Percentiles rank a stretch among this genome's conserved stretches.
phyloP scores from a whole-genome alignment of 148 eudicot species.

The Suaeda aralocaspica region DNA sequence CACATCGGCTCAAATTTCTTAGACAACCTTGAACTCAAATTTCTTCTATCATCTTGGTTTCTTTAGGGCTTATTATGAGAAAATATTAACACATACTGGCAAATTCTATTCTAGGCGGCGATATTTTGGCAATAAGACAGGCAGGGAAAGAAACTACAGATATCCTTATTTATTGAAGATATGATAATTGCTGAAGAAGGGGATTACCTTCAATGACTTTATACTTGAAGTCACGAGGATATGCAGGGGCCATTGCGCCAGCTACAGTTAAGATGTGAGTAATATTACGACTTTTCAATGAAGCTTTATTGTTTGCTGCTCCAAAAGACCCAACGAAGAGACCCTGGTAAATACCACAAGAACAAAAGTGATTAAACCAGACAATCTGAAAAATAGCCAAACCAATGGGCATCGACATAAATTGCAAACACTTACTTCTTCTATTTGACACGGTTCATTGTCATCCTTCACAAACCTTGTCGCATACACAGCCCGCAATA shows the following conservation, averaged over 20 bases:
- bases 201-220: slow-evolving; percentile 56
- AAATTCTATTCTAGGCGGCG: background rate
- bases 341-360: slow-evolving; percentile 43
- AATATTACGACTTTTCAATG: slow-evolving; percentile 61
- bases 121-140: background rate
- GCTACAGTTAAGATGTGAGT: slow-evolving; percentile 84
- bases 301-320: slow-evolving; percentile 66
- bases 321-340: slow-evolving; percentile 74
- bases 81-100: background rate
- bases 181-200: background rate
- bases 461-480: slow-evolving; percentile 45
- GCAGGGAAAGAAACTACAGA: background rate
- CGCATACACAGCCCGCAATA: slow-evolving; percentile 41
- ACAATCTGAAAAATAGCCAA: background rate
- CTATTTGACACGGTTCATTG: slow-evolving; percentile 65
- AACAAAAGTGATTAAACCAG: background rate
- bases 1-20: too few species aligned
- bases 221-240: slow-evolving; percentile 60
- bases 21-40: too few species aligned
- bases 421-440: slow-evolving; percentile 44
- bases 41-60: background rate
- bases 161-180: background rate
- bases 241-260: slow-evolving; percentile 39
- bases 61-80: background rate
- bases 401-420: background rate